Evolutionary conservation across 2,329 filamentous ascomycete species (phyloP).

Genomic region (Pseudocercospora macadamiae): DNA sequence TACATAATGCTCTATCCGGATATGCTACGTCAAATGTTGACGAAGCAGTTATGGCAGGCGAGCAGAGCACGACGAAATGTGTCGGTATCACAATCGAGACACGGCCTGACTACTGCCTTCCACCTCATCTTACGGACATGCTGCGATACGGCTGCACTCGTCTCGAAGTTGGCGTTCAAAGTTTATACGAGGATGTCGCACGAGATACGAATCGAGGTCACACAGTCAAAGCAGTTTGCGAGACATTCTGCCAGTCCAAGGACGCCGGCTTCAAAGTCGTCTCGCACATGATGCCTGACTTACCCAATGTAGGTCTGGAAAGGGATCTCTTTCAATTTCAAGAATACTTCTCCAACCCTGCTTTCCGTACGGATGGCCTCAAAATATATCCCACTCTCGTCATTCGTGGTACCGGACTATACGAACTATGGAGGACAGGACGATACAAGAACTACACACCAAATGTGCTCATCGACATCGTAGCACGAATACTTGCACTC

Average conservation of each 20-base stretch:
- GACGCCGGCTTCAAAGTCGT: slow-evolving; percentile 99
- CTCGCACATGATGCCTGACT: slow-evolving; percentile 99
- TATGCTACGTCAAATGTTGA: slow-evolving; percentile 95
- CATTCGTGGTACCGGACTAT: slow-evolving; percentile 92
- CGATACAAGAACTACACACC: slow-evolving; percentile 99
- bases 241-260: slow-evolving; percentile 96
- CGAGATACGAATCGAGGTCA: slow-evolving; percentile 96
- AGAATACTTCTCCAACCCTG: slow-evolving; percentile 97
- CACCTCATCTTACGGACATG: slow-evolving; percentile 95
- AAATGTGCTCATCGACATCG: slow-evolving; percentile 92
- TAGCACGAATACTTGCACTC: slow-evolving; percentile 91
- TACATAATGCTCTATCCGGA: slow-evolving; percentile 95
- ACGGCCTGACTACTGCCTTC: slow-evolving; percentile 91
- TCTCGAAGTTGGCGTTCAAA: slow-evolving; percentile 93
- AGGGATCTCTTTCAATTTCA: slow-evolving; percentile 94
- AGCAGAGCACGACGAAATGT: slow-evolving; percentile 97
- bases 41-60: slow-evolving; percentile 89
- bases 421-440: slow-evolving; percentile 96
- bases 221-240: slow-evolving; percentile 90
- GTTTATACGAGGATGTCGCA: slow-evolving; percentile 96
- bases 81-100: slow-evolving; percentile 99
- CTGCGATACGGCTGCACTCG: slow-evolving; percentile 96
- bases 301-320: slow-evolving; percentile 98
- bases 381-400: slow-evolving; percentile 99
- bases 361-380: slow-evolving; percentile 91